These are phyloP conservation scores for Blastobotrys arbuscula DNA, from an alignment of 1,139 yeast species.

Conservation along the genomic window DNA sequence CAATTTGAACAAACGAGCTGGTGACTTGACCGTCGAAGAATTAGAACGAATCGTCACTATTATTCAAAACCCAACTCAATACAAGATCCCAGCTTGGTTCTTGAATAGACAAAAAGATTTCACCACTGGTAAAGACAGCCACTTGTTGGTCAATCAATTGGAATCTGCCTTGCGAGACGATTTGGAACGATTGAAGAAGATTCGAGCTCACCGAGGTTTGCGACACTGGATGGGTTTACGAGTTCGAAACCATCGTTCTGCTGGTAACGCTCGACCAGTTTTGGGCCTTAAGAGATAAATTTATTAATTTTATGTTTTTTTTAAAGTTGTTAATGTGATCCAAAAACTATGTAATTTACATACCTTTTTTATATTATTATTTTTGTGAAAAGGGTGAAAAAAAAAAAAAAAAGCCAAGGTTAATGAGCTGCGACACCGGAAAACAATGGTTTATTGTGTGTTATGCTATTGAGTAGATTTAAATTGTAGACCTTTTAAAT, in stretches of 20 bases:
- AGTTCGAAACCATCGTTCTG: conserved; percentile 47
- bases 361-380: not conserved
- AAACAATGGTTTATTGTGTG: no score
- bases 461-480: no score
- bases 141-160: conserved; percentile 96
- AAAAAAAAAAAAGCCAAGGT: not conserved
- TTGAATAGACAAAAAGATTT: conserved; percentile 99
- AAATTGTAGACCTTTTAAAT: no score
- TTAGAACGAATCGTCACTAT: conserved; percentile 99
- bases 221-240: conserved; percentile 98
- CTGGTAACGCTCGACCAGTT: conserved; percentile 7
- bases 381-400: not conserved
- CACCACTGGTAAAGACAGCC: conserved; percentile 98
- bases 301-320: no score
- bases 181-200: conserved; percentile 99
- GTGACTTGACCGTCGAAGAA: conserved; percentile 99
- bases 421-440: not conserved
- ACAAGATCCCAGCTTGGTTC: conserved; percentile 99
- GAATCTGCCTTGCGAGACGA: conserved; percentile 99
- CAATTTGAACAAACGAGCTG: conserved; percentile 97
- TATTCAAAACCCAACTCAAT: conserved; percentile 99
- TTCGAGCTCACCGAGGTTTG: conserved; percentile 99
- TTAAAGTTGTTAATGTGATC: not conserved
- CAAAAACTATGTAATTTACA: not conserved
- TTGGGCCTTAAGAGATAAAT: conserved; percentile 5